Evolutionary conservation across 768 basidiomycete genomes (phyloP).

Genomic region (Trametes punicea): DNA sequence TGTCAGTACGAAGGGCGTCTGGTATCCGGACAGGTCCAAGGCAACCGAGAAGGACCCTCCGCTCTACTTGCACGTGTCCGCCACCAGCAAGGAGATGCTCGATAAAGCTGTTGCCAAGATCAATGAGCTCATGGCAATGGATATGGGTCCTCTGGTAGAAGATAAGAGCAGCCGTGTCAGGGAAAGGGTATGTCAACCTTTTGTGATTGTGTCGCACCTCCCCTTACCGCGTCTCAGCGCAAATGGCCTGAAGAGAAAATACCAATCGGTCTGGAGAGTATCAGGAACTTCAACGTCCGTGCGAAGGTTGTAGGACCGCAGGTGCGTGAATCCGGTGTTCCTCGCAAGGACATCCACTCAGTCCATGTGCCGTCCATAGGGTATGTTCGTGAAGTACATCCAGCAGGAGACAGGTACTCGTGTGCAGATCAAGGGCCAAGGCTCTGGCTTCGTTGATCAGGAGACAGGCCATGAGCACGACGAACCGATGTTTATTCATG

Average conservation of each 20-base stretch:
- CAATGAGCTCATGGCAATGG: conserved; percentile 68
- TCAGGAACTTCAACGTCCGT: conserved; percentile 95
- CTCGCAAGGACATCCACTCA: background rate
- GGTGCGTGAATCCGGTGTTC: conserved; percentile 36
- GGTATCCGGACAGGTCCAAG: conserved; percentile 92
- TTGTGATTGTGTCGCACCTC: background rate
- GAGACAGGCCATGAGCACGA: conserved; percentile 87
- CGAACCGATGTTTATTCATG: conserved; percentile 89
- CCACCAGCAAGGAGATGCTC: conserved; percentile 60
- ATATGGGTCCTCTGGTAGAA: conserved; percentile 79
- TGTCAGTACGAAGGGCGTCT: conserved; percentile 88
- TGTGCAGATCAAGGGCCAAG: conserved; percentile 94
- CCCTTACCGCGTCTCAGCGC: conserved; percentile 44
- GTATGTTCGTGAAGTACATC: conserved; percentile 97
- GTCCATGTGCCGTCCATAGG: conserved; percentile 46
- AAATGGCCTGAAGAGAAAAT: conserved; percentile 99
- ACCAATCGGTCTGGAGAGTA: conserved; percentile 81
- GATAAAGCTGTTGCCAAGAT: conserved; percentile 67
- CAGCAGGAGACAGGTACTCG: conserved; percentile 94
- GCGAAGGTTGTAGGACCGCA: conserved; percentile 97
- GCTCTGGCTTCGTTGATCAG: conserved; percentile 92
- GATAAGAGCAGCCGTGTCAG: conserved; percentile 67
- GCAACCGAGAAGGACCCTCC: conserved; percentile 93
- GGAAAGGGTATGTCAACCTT: conserved; percentile 51
- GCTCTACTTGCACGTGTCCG: conserved; percentile 90